These are phyloP conservation scores for Urtica urens DNA, from an alignment of 306 rosid species.

Conservation along the genomic window DNA sequence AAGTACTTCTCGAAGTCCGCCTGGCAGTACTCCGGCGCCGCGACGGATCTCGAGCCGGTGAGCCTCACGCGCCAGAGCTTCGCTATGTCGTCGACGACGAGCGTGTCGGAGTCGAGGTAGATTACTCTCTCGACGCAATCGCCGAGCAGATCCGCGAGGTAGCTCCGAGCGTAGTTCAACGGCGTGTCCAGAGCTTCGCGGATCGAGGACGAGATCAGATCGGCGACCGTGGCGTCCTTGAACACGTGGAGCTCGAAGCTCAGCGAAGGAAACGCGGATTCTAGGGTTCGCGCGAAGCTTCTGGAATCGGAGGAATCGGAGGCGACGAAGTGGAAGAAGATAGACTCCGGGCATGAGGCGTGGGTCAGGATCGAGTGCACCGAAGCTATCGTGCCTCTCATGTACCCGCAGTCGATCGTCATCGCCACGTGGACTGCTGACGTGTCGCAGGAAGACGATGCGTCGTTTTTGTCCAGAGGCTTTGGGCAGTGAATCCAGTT, in stretches of 20 bases:
- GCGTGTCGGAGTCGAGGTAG: slow-evolving; percentile 76
- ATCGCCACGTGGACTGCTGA: slow-evolving; percentile 65
- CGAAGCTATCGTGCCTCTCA: slow-evolving; percentile 78
- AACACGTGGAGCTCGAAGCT: slow-evolving; percentile 49
- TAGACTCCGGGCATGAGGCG: slow-evolving; percentile 66
- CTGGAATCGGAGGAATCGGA: slow-evolving; percentile 36
- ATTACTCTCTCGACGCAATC: slow-evolving; percentile 59
- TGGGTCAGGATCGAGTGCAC: slow-evolving; percentile 67
- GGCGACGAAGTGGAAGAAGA: slow-evolving; percentile 69
- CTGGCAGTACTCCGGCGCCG: slow-evolving; percentile 84
- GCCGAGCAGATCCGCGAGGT: slow-evolving; percentile 68
- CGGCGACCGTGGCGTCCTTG: slow-evolving; percentile 26
- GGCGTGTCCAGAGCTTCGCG: slow-evolving; percentile 76
- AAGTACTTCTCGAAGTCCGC: slow-evolving; percentile 68
- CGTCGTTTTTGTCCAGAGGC: slow-evolving; percentile 2
- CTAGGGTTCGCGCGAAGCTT: slow-evolving; percentile 26
- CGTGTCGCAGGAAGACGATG: slow-evolving; percentile 26
- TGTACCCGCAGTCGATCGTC: slow-evolving; percentile 65
- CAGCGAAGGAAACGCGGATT: slow-evolving; percentile 48
- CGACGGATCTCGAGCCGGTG: slow-evolving; percentile 41
- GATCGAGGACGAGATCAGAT: slow-evolving; percentile 70
- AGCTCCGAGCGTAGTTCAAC: slow-evolving; percentile 81
- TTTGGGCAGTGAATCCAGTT: slow-evolving; percentile 37
- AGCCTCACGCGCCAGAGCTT: slow-evolving; percentile 48
- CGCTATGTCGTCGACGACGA: slow-evolving; percentile 62